These are phyloP conservation scores for Termitomyces sp. DNA, from an alignment of 768 basidiomycete species.

Conservation along the genomic window DNA sequence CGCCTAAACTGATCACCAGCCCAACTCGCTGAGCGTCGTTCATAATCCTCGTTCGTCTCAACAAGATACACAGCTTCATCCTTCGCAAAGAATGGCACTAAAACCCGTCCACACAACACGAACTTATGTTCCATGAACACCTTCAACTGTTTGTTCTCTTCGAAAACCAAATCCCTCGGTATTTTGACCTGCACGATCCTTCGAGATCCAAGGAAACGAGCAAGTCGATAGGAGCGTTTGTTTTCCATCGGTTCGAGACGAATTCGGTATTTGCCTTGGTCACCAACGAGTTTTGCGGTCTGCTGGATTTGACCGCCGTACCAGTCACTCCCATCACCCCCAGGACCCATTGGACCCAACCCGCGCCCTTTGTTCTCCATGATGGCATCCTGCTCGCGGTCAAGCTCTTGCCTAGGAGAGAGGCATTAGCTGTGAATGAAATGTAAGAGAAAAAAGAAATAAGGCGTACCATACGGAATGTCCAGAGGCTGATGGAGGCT, in stretches of 20 bases:
- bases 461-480: slow-evolving; percentile 33
- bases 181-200: slow-evolving; percentile 58
- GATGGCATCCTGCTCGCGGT: slow-evolving; percentile 65
- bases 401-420: slow-evolving; percentile 45
- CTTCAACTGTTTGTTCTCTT: slow-evolving; percentile 28
- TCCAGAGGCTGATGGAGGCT: slow-evolving; percentile 11
- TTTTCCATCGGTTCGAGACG: slow-evolving; percentile 54
- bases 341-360: slow-evolving; percentile 57
- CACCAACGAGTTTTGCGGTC: slow-evolving; percentile 37
- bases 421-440: not conserved
- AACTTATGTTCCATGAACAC: slow-evolving; percentile 45
- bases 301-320: slow-evolving; percentile 71
- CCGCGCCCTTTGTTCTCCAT: slow-evolving; percentile 52
- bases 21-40: slow-evolving; percentile 28
- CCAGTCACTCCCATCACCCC: slow-evolving; percentile 50
- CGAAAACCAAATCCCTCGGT: slow-evolving; percentile 33
- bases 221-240: slow-evolving; percentile 60
- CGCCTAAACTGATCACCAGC: slow-evolving; percentile 49
- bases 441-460: not conserved
- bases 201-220: slow-evolving; percentile 62
- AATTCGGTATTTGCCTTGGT: slow-evolving; percentile 29
- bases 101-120: slow-evolving; percentile 63
- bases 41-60: slow-evolving; percentile 50
- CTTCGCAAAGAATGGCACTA: slow-evolving; percentile 60
- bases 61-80: slow-evolving; percentile 59